Evolutionary conservation across 2,329 filamentous ascomycete genomes (phyloP), one percentile per base, ranked within the genome.

Genomic region (Grosmannia serpens): DNA sequence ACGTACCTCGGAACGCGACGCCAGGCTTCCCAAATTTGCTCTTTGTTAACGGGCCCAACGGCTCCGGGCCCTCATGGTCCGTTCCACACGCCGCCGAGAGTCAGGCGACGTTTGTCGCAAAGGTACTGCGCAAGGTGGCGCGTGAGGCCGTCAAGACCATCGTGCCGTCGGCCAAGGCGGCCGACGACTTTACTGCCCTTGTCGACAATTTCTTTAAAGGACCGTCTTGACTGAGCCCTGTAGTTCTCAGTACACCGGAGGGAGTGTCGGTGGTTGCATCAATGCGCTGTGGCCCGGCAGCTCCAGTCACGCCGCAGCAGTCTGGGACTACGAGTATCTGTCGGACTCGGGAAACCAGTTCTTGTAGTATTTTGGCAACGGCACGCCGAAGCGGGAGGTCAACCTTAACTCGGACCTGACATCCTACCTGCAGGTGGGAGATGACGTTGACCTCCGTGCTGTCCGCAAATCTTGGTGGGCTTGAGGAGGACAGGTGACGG

Each of bases 11-110:
- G 66, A 60, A 69, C 41, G 64, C 63, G 50, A 61, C 63, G 2
- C 64, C 67, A 22, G 61, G 60, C 20, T 66, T 66, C 41, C 67
- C 68, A 2, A 70, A 69, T 58, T 66, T 67, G 52, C 66, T 70
- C 55, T 65, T 67, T 49, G 58, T 65, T 11, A 47, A 60, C 8
- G 57, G 59, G 29, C 58, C 64, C 31, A 60, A 63, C 56, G 35
- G 59, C 49, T 61, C 61, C 38, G 59, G 59, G 27, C 20, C 55
- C 15, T 59, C 59, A 38, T 63, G 63, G 3, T 61, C 62, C 1
- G 53, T 64, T 11, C 62, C 63, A 2, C 56, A 63, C 29, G 58
- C 60, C 50, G 57, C 53, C 44, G 64, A 66, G 59, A 49, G 58
- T 15, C 49, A 59, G 31, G 56, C 60, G 11, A 60, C 61, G 15